These are phyloP conservation scores for Pseudocercospora eumusae DNA, from an alignment of 2,329 filamentous ascomycete species.

Conservation along the genomic window DNA sequence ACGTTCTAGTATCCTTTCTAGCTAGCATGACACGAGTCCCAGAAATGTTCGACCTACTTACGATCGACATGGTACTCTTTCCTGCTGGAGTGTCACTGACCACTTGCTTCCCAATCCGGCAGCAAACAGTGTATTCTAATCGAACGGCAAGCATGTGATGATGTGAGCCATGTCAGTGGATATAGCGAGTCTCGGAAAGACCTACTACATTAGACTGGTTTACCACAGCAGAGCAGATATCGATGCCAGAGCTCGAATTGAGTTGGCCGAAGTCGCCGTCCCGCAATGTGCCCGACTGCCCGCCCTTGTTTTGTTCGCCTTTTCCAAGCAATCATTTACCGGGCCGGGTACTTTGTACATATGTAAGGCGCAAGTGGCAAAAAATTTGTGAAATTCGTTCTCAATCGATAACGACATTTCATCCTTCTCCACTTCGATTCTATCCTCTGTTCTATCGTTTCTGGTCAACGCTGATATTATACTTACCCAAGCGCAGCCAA, in stretches of 20 bases:
- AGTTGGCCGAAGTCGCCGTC: conserved; percentile 14
- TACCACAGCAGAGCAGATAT: neutral
- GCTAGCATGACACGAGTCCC: neutral
- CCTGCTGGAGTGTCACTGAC: neutral
- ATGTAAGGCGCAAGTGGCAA: neutral
- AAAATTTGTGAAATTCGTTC: neutral
- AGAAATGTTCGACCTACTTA: conserved; percentile 3
- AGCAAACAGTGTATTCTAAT: neutral
- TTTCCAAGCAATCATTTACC: neutral
- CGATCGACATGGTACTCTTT: conserved; percentile 20
- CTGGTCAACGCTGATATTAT: conserved; percentile 1
- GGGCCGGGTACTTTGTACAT: neutral
- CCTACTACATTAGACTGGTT: neutral
- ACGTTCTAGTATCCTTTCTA: conserved; percentile 35
- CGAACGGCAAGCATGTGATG: too few relatives aligned
- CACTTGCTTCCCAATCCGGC: neutral
- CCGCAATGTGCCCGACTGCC: too few relatives aligned
- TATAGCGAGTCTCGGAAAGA: conserved; percentile 10
- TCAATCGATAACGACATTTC: conserved; percentile 2
- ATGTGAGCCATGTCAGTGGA: neutral
- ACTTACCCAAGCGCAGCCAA: neutral
- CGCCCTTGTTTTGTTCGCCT: neutral
- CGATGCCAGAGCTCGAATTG: conserved; percentile 1
- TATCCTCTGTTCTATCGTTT: neutral
- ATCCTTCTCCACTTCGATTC: neutral